Conservation (phyloP, 495 filamentous ascomycete genomes). For the Cercophora sp. region DNA sequence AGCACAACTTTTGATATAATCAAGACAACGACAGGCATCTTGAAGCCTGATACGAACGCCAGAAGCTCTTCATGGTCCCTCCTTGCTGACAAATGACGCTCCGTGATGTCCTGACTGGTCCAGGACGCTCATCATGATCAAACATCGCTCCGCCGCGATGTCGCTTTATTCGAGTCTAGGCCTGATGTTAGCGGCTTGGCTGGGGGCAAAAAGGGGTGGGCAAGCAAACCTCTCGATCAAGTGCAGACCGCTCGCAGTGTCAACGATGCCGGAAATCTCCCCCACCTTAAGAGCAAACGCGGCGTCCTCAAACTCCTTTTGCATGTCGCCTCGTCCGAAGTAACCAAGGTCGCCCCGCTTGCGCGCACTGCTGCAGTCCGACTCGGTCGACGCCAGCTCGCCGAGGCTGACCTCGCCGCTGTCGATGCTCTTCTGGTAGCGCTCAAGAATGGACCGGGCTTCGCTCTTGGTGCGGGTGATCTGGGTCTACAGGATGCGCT, state of each 20-base stretch:
- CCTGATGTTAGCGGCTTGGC: background rate
- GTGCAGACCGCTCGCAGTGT: constrained; percentile 92
- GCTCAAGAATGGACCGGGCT: constrained; percentile 69
- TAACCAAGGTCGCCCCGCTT: constrained; percentile 95
- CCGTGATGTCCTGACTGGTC: constrained; percentile 1
- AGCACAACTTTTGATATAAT: too few relatives aligned
- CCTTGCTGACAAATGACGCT: background rate
- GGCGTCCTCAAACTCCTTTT: constrained; percentile 96
- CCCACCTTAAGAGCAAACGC: constrained; percentile 82
- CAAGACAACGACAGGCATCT: too few relatives aligned
- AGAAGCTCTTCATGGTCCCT: too few relatives aligned
- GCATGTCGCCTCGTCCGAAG: constrained; percentile 93
- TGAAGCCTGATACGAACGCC: background rate
- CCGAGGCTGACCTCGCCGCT: constrained; percentile 63
- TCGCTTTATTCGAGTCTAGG: constrained; percentile 3
- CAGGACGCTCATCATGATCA: background rate
- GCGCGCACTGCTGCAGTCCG: constrained; percentile 89
- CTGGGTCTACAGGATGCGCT: constrained; percentile 44
- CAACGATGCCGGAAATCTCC: constrained; percentile 78
- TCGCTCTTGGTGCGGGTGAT: constrained; percentile 88
- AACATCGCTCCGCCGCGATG: too few relatives aligned
- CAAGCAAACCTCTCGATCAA: constrained; percentile 81
- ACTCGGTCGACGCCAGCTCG: constrained; percentile 80
- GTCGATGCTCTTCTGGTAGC: constrained; percentile 68
- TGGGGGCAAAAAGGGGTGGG: background rate